Evolutionary conservation across 768 basidiomycete genomes (phyloP), one percentile per base, ranked within the genome.

Genomic region (Candolleomyces efflorescens): DNA sequence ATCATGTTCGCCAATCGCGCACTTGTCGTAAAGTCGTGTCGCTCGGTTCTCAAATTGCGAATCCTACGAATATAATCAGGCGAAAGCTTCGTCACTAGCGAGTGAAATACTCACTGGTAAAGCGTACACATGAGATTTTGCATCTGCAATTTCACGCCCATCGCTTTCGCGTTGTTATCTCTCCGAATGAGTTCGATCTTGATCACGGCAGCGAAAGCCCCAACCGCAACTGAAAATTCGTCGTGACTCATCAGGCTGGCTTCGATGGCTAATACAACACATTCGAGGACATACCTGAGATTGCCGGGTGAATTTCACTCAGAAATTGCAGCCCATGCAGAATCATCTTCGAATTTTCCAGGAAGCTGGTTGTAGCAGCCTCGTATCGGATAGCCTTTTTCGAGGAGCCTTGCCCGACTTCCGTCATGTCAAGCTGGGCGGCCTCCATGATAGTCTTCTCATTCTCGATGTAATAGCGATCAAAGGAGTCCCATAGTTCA

Each of bases 81-180:
- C 15, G 3, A 22, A 56, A 7, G 49, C n/a, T 5, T 11, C 5
- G 2, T n/a, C 32, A 44, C n/a, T 10, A 5, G n/a, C 52, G 23
- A 13, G 23, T 11, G 36, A 45, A 39, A 7, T 52, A 64, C 78
- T 13, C 54, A 78, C 79, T 80, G 73, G 12, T 79, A 68, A 17
- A 83, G 71, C 0, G 69, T 69, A 13, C 64, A 58, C 75, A 83
- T 78, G 71, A 79, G 73, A 43, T 81, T 72, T 58, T 71, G 73
- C 81, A 83, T 83, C 60, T 79, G 75, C 5, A 76, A 55, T 49
- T 78, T 77, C 2, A 84, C 67, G 2, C 71, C 65, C 2, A 75
- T 59, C 5, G 82, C 72, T 58, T 80, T 81, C 58, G 71, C 74
- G 55, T 82, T 78, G 54, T 84, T 83, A 20, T 81, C 79, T 17